Conservation (phyloP, 139 green algal genomes). For the Monoraphidium neglectum region DNA sequence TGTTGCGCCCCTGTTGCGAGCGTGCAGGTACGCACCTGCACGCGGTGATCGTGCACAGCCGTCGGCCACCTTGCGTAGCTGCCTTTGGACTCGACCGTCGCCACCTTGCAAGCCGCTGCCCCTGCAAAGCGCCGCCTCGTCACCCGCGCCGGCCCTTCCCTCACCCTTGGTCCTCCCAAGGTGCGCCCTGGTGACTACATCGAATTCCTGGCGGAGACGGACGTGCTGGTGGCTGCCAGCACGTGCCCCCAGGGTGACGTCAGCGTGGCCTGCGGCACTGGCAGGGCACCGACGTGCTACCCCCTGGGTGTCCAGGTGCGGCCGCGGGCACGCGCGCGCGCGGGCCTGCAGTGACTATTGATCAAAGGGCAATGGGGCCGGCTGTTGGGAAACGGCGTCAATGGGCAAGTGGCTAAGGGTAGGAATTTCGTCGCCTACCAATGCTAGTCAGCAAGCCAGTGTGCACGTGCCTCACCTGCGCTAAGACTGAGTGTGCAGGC, state of each 20-base stretch:
- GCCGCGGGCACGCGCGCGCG: neutral
- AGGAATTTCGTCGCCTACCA: neutral
- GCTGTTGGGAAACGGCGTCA: too few species aligned
- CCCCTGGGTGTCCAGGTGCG: constrained; percentile 23
- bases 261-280: constrained; percentile 24
- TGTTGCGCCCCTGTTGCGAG: too few species aligned
- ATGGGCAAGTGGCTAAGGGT: neutral
- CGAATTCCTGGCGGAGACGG: constrained; percentile 35
- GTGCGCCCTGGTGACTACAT: constrained; percentile 43
- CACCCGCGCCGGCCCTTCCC: too few species aligned
- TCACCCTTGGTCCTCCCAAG: too few species aligned
- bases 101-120: too few species aligned
- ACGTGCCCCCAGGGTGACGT: constrained; percentile 36
- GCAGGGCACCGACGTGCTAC: constrained; percentile 27
- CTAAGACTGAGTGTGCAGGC: neutral
- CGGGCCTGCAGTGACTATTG: too few species aligned
- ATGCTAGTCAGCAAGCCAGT: neutral
- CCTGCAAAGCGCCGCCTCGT: too few species aligned
- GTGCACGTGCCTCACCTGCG: neutral
- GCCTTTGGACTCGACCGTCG: too few species aligned
- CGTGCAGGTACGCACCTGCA: too few species aligned
- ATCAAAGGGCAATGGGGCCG: too few species aligned
- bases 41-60: too few species aligned
- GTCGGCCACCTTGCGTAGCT: too few species aligned
- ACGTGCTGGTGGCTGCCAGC: constrained; percentile 29